Base-by-base conservation (phyloP, 106 monocot species). In the Amphibolis antarctica region DNA sequence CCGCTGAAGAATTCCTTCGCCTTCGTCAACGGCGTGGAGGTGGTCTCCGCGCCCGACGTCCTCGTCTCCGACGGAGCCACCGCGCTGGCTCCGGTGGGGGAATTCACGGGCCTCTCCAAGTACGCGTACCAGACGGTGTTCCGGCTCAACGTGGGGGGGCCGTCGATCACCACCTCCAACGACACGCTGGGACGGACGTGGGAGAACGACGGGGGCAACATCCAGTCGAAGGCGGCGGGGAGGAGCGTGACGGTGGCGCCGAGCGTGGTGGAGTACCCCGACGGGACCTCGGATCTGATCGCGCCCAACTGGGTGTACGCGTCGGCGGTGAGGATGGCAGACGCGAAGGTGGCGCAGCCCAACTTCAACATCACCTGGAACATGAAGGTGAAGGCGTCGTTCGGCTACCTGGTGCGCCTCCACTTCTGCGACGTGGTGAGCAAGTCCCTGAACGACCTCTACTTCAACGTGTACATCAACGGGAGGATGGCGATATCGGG, bases 21-120 rank as follows among this genome's bases (percentile, higher is more conserved):
- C 3, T 92, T 82, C 77, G 65, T 92, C 74, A 88, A 85, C 69
- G 92, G 31, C 61, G 85, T 92, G 7, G 92, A 92, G 73, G 73
- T 92, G 10, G 77, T 92, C 44, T 85, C 88, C 24, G 92, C 82
- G 0, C 92, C 88, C 0, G 75, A 75, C 52, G 18, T 65, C 9
- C 65, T 92, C 28, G 44, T 92, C 62, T 17, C 82, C 11, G 80
- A 88, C 48, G 11, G 59, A 7, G 88, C 80, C 14, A 46, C 44
- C 18, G 23, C 36, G 1, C 43, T 65, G 1, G 66, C 52, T 19
- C 46, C 85, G 13, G 62, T 79, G 1, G 75, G 67, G 10, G 68
- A 69, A 5, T 36, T 66, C 59, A 9, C 17, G 45, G 92, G 92
- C 11, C 71, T 88, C 13, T 69, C 78, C 20, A 4, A 9, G 17